Base-by-base conservation (phyloP, 768 basidiomycete species). In the Artomyces pyxidatus region DNA sequence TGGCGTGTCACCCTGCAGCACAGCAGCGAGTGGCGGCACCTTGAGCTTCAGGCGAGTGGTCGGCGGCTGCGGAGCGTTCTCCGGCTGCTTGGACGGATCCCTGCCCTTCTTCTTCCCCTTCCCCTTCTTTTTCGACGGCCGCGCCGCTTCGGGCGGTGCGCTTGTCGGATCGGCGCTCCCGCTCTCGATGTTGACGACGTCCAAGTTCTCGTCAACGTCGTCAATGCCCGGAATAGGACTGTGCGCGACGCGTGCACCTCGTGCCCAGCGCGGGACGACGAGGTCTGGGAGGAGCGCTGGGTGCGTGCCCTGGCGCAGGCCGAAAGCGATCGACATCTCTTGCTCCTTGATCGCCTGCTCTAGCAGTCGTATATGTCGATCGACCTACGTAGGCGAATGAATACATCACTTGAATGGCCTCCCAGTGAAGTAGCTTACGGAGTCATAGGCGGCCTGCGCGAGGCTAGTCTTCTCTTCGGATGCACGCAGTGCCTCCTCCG, bases 311-410 rank as follows among this genome's bases (percentile, higher is more conserved):
- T 73, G 69, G 10, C 75, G 73, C 19, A 72, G 65, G 17, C 78
- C 79, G 17, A 78, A 67, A 10, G 74, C 70, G 40, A 82, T 72
- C 16, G 74, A 67, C 27, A 74, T 71, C 58, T 82, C 77, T 57
- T 80, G 76, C 51, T 80, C 76, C 42, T 75, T 74, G 48, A 85
- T 77, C n/a, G 76, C 82, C 57, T 87, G 79, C 55, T 92, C 88
- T 21, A 93, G 69, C 35, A 86, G 72, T 21, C 83, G 79, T 25
- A 87, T 81, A 59, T 91, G 87, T 29, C 89, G 74, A 54, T 90
- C 85, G 11, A 90, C 76, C 89, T 92, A 37, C 5, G 43, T 16
- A 19, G 22, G 17, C 16, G 23, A 8, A 8, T 21, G 47, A 41
- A 16, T 16, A 17, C 41, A 35, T 11, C 37, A 22, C 19, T 14